Base-by-base conservation (phyloP, 2,329 filamentous ascomycete genomes). In the Fusarium penzigii region DNA sequence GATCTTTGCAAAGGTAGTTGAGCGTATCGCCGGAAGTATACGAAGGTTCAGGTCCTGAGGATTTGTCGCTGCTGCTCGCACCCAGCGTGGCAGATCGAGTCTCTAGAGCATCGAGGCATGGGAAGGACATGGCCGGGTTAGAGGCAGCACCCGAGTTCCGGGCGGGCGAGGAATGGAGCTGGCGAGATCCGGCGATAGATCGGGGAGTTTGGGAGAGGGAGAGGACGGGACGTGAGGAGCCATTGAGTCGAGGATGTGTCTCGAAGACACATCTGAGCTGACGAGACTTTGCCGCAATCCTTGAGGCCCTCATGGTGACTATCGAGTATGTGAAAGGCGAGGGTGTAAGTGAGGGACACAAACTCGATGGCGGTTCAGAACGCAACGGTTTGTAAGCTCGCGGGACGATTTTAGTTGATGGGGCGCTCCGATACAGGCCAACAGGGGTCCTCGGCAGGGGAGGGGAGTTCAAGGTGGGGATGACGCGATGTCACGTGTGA, bases 11-110 rank as follows among this genome's bases (percentile, higher is more conserved):
- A 68, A 86, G 86, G 72, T 89, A 97, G 29, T 77, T 81, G 59
- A 89, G 82, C 46, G 94, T 92, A n/a, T 84, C 85, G 51, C 94
- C 94, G 42, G 89, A 88, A 1, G 93, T 97, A 72, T 99, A 99
- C 1, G 91, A 91, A 0, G 94, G 94, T 68, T 99, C 94, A 1
- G 93, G 93, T 0, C 93, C 93, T 43, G 85, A 86, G 44, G 87
- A 78, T 38, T 56, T 49, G 17, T 49, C 51, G 44, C 55, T 53
- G 14, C 83, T 80, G 60, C 83, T 82, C 4, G 20, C 20, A 25
- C 20, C 20, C 43, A 97, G 85, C 10, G 79, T 87, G 6, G 88
- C 88, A 1, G 93, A 90, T 57, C 87, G 87, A 36, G 81, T 83
- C 67, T 96, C 92, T 51, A 92, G 78, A 3, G 88, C 90, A 67